A percentile compares a stretch with the other conserved stretches of the same genome.
Conservation (phyloP, 2,329 filamentous ascomycete species). For the Ascochyta fabae region DNA sequence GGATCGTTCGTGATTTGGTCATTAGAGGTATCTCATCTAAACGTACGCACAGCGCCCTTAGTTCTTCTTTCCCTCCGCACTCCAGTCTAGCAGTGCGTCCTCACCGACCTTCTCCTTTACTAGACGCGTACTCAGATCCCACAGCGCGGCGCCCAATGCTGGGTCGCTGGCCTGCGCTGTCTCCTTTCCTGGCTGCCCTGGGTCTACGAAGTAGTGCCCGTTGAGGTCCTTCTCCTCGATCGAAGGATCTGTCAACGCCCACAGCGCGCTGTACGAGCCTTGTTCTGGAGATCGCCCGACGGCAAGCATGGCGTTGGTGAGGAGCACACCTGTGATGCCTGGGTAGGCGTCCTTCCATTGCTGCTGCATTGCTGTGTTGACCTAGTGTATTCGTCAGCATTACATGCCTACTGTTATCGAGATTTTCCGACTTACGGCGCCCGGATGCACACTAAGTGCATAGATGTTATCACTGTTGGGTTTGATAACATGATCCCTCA, state of each 20-base stretch:
- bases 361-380: constrained; percentile 55
- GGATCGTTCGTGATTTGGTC: not conserved
- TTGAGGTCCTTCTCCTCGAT: constrained; percentile 54
- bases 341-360: constrained; percentile 58
- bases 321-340: constrained; percentile 49
- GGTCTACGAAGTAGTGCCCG: constrained; percentile 53
- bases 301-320: constrained; percentile 46
- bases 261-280: constrained; percentile 53
- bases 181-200: constrained; percentile 48
- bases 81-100: constrained; percentile 49
- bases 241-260: constrained; percentile 50
- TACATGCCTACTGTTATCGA: not conserved
- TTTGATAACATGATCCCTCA: constrained; percentile 52
- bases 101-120: constrained; percentile 52
- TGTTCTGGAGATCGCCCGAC: constrained; percentile 51
- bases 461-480: constrained; percentile 52
- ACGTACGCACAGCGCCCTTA: not conserved
- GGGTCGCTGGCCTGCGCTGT: constrained; percentile 50
- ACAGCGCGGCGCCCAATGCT: constrained; percentile 49
- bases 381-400: constrained; percentile 32
- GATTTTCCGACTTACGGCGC: constrained; percentile 21
- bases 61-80: constrained; percentile 8
- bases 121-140: constrained; percentile 50
- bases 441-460: constrained; percentile 53
- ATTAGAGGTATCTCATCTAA: not conserved